phyloP scores from a whole-genome alignment of 75 land plant species.

The Larix kaempferi region DNA sequence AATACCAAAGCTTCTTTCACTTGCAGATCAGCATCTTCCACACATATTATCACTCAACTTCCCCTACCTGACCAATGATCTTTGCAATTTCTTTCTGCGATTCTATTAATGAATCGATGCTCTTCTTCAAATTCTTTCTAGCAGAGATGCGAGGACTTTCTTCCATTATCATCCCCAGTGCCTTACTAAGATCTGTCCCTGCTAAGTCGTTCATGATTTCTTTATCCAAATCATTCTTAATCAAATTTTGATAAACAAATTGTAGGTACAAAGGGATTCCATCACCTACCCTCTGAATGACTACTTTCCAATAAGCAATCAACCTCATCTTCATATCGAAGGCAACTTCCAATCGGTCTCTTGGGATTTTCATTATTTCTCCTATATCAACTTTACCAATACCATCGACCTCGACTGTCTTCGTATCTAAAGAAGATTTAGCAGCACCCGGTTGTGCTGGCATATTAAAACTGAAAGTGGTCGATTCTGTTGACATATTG shows the following conservation, averaged over 20 bases:
- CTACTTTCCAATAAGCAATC: slow-evolving; percentile 47
- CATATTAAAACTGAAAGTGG: too few species aligned
- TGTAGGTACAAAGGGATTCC: slow-evolving; percentile 36
- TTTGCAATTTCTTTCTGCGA: too few species aligned
- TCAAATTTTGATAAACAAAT: slow-evolving; percentile 20
- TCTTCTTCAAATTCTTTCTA: slow-evolving; percentile 7
- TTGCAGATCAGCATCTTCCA: too few species aligned
- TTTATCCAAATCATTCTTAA: slow-evolving; percentile 22
- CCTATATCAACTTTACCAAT: slow-evolving; percentile 27
- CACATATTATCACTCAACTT: too few species aligned
- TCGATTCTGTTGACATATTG: too few species aligned
- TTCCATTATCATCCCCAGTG: slow-evolving; percentile 34
- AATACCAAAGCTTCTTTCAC: too few species aligned
- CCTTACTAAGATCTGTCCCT: slow-evolving; percentile 7
- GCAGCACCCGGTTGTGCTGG: too few species aligned
- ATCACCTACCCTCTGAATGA: slow-evolving; percentile 44
- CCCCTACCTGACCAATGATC: too few species aligned
- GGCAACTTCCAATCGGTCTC: slow-evolving; percentile 16
- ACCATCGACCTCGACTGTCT: neutral
- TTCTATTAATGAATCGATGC: too few species aligned
- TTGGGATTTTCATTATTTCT: slow-evolving; percentile 9
- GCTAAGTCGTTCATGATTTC: slow-evolving; percentile 28
- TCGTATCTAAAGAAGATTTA: neutral
- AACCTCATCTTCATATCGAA: slow-evolving; percentile 46
- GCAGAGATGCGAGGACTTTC: slow-evolving; percentile 20